Conservation (phyloP, 208 protist genomes). For the Trypanosoma vivax region DNA sequence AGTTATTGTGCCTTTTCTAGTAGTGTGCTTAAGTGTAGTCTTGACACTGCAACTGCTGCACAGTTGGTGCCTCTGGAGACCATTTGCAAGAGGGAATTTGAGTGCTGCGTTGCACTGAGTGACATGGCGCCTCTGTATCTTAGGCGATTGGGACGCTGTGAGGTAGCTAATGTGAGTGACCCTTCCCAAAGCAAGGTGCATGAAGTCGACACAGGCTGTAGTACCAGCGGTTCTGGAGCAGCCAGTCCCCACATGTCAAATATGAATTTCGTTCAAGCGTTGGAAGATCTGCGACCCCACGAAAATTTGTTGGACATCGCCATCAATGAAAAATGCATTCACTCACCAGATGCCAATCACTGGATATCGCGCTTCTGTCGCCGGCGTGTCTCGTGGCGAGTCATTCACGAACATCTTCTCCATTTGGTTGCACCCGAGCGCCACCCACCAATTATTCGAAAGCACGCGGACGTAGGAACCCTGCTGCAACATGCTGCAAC, state of each 20-base stretch:
- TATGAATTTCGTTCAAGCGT: constrained; percentile 18
- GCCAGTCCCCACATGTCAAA: not conserved
- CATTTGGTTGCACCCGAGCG: constrained; percentile 35
- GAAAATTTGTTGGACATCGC: constrained; percentile 70
- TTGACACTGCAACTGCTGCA: constrained; percentile 32
- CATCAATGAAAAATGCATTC: constrained; percentile 74
- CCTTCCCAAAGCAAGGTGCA: constrained; percentile 9
- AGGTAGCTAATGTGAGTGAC: constrained; percentile 5
- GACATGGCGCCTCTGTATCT: constrained; percentile 30
- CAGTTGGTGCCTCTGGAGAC: constrained; percentile 43
- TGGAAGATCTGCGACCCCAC: constrained; percentile 60
- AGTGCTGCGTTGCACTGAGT: constrained; percentile 44
- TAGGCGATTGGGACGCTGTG: constrained; percentile 12
- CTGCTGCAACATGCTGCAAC: constrained; percentile 46
- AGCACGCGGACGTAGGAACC: constrained; percentile 29
- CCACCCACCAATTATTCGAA: constrained; percentile 36
- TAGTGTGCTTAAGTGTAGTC: constrained; percentile 29
- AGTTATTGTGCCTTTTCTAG: constrained; percentile 51
- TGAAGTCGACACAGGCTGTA: constrained; percentile 14
- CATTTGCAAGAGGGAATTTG: constrained; percentile 68
- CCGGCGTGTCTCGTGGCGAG: constrained; percentile 72
- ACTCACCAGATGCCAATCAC: constrained; percentile 46
- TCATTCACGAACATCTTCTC: constrained; percentile 81
- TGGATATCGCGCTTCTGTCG: constrained; percentile 80
- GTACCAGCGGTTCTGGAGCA: constrained; percentile 1